A percentile compares a stretch with the other conserved stretches of the same genome.
Conservation (phyloP, 805 yeast genomes). For the Metschnikowia aberdeeniae region DNA sequence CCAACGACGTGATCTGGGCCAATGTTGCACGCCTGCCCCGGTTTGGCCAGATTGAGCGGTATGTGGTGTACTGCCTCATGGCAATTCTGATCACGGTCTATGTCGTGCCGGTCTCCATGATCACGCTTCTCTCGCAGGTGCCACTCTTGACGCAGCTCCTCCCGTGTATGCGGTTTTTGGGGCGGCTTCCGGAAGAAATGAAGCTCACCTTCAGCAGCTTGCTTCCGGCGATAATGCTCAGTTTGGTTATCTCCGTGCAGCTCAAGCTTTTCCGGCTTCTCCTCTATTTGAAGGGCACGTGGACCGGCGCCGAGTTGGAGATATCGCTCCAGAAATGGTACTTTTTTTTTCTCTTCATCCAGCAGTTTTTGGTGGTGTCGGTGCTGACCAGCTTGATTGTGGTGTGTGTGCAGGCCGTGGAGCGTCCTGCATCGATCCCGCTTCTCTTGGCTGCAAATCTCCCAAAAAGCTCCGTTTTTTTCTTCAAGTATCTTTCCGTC, state of each 20-base stretch:
- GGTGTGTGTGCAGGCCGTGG: conserved; percentile 55
- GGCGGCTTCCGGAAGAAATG: conserved; percentile 49
- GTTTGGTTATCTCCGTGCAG: conserved; percentile 59
- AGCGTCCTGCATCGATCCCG: conserved; percentile 71
- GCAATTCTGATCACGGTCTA: conserved; percentile 53
- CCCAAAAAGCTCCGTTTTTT: conserved; percentile 84
- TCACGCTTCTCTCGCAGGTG: conserved; percentile 71
- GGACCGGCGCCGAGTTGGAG: conserved; percentile 62
- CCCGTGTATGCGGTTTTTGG: conserved; percentile 57
- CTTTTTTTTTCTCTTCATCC: conserved; percentile 74
- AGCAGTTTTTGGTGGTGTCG: conserved; percentile 79
- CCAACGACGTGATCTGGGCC: conserved; percentile 69
- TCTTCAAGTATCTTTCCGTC: conserved; percentile 69
- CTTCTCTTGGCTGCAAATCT: conserved; percentile 68
- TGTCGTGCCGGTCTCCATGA: conserved; percentile 80
- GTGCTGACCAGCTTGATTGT: conserved; percentile 74
- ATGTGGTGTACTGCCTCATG: conserved; percentile 44
- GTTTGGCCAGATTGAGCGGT: conserved; percentile 36
- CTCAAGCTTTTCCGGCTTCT: conserved; percentile 54
- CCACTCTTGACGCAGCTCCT: conserved; percentile 59
- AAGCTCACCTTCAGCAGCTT: conserved; percentile 56
- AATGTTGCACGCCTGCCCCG: conserved; percentile 46
- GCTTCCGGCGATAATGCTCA: conserved; percentile 63
- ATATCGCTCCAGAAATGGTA: conserved; percentile 73
- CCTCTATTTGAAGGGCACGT: conserved; percentile 51